Base-by-base conservation (phyloP, 1,284 basidiomycete species). In the Cutaneotrichosporon dermatis region DNA sequence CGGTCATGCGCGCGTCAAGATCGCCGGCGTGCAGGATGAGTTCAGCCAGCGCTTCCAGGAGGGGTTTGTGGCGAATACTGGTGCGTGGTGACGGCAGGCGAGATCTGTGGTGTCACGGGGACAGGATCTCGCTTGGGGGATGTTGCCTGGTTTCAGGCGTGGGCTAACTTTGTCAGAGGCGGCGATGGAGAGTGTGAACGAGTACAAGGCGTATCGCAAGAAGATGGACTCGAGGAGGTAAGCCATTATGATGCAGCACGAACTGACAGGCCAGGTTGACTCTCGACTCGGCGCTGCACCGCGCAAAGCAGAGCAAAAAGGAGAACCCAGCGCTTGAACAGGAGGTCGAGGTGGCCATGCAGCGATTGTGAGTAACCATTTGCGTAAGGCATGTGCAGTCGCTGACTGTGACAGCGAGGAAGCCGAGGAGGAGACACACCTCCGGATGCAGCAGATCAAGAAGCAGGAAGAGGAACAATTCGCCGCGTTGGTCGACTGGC, bases 1-100 rank as follows among this genome's bases (percentile, higher is more conserved):
- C 51, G 91, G 91, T 15, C 84, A 86, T 60, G 89, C 88, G 1
- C 87, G 90, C 67, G 90, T 88, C 77, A 87, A 86, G 71, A 79
- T 90, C 40, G 90, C 90, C 3, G 84, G 84, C 12, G 80, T 90
- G 25, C 58, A 59, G 48, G 54, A 55, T 13, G 45, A 55, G 43
- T 59, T 59, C 50, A 55, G 54, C 25, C 54, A 45, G 6, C 59
- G 74, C 66, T 67, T 66, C 13, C 90, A 92, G 74, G 89, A 92
- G 68, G 88, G 88, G 4, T 92, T 88, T 71, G 73, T 92, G 16
- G 69, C 81, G 0, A 85, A 87, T 2, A 80, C 90, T 49, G 73
- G 73, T 72, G 53, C 39, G 71, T 68, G 25, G 25, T 25, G 25
- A 25, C 25, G 25, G 25, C 25, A 25, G 25, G 25, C 25, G 25